Evolutionary conservation across 2,329 filamentous ascomycete genomes (phyloP), one percentile per base, ranked within the genome.

Genomic region (Microcyclospora pomicola): DNA sequence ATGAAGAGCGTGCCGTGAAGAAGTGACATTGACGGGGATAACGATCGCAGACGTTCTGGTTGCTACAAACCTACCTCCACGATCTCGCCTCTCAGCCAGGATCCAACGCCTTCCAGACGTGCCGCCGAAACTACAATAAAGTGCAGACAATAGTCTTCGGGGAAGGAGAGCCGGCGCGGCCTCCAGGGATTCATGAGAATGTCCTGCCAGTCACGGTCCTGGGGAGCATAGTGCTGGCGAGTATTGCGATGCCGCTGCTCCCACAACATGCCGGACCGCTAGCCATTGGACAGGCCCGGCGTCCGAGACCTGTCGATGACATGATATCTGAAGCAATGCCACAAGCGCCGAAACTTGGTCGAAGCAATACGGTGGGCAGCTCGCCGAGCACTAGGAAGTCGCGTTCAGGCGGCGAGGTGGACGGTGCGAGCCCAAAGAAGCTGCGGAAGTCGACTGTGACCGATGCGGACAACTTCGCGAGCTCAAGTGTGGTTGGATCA

Each of bases 71-170:
- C 4, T 87, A 91, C 56, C 73, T 91, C 24, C 80, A 83, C 66
- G 84, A 91, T 57, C 74, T 91, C 44, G 73, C 81, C 39, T 67
- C 71, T 53, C 82, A 80, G 41, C 83, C 83, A 2, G 79, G 81
- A 56, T 79, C 80, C 43, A 74, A 78, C 51, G 72, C 80, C 35
- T 91, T 91, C 63, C 79, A 82, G 62, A 88, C 81, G 35, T 88
- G 83, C 55, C 75, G 82, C 42, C 70, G 84, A 53, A 77, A 91
- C 49, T 88, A 87, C 65, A 91, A 91, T 63, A 85, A 84, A 61
- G 82, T 91, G 30, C 83, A 91, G 61, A 77, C 84, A 59, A 84
- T 91, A 50, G 82, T 91, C 16, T 91, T 91, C 58, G 83, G 83
- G 14, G 68, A 81, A 15, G 71, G 77, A 27, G 82, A 88, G 52